Evolutionary conservation across 202 grass and related monocot genomes (phyloP).

Genomic region (Miscanthus sacchariflorus): DNA sequence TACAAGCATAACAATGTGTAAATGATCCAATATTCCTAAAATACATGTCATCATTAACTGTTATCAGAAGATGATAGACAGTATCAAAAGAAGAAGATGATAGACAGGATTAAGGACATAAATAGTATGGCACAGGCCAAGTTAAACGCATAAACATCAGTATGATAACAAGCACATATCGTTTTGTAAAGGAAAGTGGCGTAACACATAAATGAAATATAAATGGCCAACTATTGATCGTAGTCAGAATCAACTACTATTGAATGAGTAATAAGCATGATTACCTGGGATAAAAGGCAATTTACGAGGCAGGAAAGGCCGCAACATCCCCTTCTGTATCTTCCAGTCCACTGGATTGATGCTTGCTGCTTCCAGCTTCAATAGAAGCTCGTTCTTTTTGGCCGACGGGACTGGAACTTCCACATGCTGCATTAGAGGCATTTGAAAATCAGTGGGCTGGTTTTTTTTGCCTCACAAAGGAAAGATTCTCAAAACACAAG

Average conservation of each 20-base stretch:
- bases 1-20: background rate
- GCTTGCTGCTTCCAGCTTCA: slow-evolving; percentile 64
- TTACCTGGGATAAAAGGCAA: slow-evolving; percentile 71
- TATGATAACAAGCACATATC: background rate
- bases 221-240: background rate
- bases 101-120: background rate
- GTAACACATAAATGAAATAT: background rate
- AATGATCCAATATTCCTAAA: background rate
- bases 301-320: slow-evolving; percentile 56
- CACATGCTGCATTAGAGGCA: slow-evolving; percentile 52
- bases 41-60: background rate
- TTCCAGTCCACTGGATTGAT: slow-evolving; percentile 78
- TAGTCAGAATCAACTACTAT: background rate
- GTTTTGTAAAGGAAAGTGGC: background rate
- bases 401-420: slow-evolving; percentile 53
- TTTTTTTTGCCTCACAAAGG: background rate
- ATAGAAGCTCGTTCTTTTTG: slow-evolving; percentile 62
- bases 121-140: background rate
- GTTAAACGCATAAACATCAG: background rate
- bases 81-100: background rate
- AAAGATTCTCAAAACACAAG: background rate
- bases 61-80: background rate
- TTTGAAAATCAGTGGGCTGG: background rate
- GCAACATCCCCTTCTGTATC: slow-evolving; percentile 55
- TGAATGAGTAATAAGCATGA: background rate